Conservation (phyloP, 2,329 filamentous ascomycete genomes). For the Talaromyces marneffei region DNA sequence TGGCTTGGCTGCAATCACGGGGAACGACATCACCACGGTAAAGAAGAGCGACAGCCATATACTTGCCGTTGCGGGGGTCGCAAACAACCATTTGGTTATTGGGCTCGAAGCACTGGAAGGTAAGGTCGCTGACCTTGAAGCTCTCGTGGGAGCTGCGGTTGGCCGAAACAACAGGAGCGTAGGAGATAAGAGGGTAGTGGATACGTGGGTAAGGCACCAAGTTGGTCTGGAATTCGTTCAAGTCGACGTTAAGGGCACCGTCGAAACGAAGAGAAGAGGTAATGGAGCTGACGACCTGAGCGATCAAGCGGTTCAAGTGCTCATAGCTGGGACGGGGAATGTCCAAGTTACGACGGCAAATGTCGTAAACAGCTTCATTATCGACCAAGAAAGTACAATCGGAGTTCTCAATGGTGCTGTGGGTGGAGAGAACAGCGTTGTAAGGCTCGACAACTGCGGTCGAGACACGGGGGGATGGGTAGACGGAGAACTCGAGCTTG, state of each 20-base stretch:
- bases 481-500: constrained; percentile 62
- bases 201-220: constrained; percentile 63
- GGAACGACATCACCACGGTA: constrained; percentile 63
- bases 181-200: constrained; percentile 62
- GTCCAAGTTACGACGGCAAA: constrained; percentile 59
- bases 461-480: constrained; percentile 58
- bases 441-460: constrained; percentile 65
- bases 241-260: constrained; percentile 61
- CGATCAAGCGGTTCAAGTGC: constrained; percentile 61
- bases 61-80: constrained; percentile 61
- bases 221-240: constrained; percentile 66
- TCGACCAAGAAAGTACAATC: constrained; percentile 65
- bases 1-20: constrained; percentile 55
- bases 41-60: constrained; percentile 62
- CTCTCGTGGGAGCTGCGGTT: constrained; percentile 78
- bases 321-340: constrained; percentile 60
- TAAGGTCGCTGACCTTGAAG: constrained; percentile 75
- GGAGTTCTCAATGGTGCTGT: constrained; percentile 62
- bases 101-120: constrained; percentile 61
- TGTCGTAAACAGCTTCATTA: constrained; percentile 64
- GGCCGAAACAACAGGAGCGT: constrained; percentile 59
- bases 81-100: constrained; percentile 67
- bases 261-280: constrained; percentile 61
- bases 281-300: constrained; percentile 63
- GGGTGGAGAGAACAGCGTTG: constrained; percentile 52